Evolutionary conservation across 169 alveolate genomes (phyloP).

Genomic region (Plasmodium chabaudi): DNA sequence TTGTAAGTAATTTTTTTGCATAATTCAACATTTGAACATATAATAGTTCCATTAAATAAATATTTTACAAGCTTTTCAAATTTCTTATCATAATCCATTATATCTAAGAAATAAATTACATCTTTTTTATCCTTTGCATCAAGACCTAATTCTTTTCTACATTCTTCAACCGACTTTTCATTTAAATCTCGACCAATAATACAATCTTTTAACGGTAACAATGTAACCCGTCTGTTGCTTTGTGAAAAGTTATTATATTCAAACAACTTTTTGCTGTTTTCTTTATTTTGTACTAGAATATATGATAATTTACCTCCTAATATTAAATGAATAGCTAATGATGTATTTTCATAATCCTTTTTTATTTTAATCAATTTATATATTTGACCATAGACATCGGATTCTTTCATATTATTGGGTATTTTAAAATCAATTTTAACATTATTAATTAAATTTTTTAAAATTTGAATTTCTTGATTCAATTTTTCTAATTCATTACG

Average conservation of each 20-base stretch:
- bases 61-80: slow-evolving; percentile 86
- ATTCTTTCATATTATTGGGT: slow-evolving; percentile 40
- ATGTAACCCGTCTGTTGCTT: slow-evolving; percentile 79
- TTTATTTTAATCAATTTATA: slow-evolving; percentile 79
- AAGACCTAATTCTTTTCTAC: slow-evolving; percentile 71
- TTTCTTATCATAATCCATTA: slow-evolving; percentile 81
- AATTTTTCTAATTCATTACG: slow-evolving; percentile 66
- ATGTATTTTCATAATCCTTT: slow-evolving; percentile 66
- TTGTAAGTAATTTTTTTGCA: slow-evolving; percentile 91
- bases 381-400: slow-evolving; percentile 81
- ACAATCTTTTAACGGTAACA: slow-evolving; percentile 82
- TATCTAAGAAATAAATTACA: slow-evolving; percentile 79
- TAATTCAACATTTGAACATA: slow-evolving; percentile 87
- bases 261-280: slow-evolving; percentile 78
- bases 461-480: slow-evolving; percentile 34
- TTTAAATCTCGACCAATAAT: slow-evolving; percentile 75
- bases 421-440: slow-evolving; percentile 40
- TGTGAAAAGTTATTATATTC: slow-evolving; percentile 78
- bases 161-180: slow-evolving; percentile 76
- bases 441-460: slow-evolving; percentile 47
- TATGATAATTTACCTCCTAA: slow-evolving; percentile 80
- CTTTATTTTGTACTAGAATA: slow-evolving; percentile 79
- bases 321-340: slow-evolving; percentile 82
- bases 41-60: slow-evolving; percentile 88
- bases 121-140: slow-evolving; percentile 58